phyloP scores from a whole-genome alignment of 1,139 yeast genomes.

The Groenewaldozyma sp. region DNA sequence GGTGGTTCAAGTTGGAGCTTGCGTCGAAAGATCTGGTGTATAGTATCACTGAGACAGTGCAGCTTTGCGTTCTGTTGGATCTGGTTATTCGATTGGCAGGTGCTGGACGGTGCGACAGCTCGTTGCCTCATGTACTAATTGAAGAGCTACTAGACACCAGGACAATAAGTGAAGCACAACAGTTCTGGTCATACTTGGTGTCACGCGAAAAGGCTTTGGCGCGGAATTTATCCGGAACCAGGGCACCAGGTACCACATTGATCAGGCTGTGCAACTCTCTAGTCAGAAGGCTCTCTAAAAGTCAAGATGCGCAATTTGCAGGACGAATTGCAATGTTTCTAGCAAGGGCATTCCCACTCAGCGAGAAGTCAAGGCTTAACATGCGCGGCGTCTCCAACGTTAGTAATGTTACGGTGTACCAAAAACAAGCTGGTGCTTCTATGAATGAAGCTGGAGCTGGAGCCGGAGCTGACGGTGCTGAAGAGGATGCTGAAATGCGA shows the following conservation, averaged over 20 bases:
- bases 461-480: constrained; percentile 8
- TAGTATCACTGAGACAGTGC: constrained; percentile 3
- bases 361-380: constrained; percentile 33
- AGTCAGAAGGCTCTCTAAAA: constrained; percentile 30
- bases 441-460: constrained; percentile 6
- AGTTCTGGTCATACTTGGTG: constrained; percentile 31
- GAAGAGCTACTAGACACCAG: constrained; percentile 32
- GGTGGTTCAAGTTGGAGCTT: constrained; percentile 4
- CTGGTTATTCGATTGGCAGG: constrained; percentile 12
- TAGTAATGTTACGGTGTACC: constrained; percentile 29
- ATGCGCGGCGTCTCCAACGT: constrained; percentile 31
- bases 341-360: constrained; percentile 31
- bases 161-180: constrained; percentile 29
- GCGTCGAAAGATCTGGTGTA: constrained; percentile 7
- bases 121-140: constrained; percentile 22
- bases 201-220: constrained; percentile 24
- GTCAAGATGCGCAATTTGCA: constrained; percentile 30
- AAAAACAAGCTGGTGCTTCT: constrained; percentile 11
- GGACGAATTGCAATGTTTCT: constrained; percentile 32
- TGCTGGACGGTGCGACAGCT: constrained; percentile 16
- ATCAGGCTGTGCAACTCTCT: constrained; percentile 32
- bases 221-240: constrained; percentile 23
- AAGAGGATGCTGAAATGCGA: constrained; percentile 9
- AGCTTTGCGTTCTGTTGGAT: constrained; percentile 17
- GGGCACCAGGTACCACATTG: constrained; percentile 31